Conservation (phyloP, 371 early-diverging fungal species). For the Umbelopsis sp. region DNA sequence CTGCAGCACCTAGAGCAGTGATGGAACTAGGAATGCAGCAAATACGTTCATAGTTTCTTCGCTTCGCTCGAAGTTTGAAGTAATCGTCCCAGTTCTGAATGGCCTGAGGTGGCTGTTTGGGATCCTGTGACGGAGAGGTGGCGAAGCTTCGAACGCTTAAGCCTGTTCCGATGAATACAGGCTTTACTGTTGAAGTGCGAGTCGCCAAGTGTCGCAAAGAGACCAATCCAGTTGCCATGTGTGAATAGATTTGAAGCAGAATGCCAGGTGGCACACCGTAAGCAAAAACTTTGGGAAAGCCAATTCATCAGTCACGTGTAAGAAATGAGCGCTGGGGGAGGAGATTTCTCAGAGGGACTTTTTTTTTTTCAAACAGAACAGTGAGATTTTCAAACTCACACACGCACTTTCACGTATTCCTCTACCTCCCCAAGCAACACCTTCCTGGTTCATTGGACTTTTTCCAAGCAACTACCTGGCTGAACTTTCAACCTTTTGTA, state of each 20-base stretch:
- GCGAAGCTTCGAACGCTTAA: neutral
- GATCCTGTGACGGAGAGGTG: neutral
- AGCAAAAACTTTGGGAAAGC: too few relatives aligned
- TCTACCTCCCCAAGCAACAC: neutral
- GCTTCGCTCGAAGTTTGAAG: slow-evolving; percentile 74
- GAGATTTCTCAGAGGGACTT: neutral
- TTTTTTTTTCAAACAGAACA: neutral
- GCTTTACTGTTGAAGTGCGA: slow-evolving; percentile 5
- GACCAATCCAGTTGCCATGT: slow-evolving; percentile 13
- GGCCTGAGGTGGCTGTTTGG: neutral
- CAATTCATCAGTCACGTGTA: slow-evolving; percentile 2
- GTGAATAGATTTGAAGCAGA: neutral
- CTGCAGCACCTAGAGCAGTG: slow-evolving; percentile 61
- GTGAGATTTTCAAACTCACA: neutral
- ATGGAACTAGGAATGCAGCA: slow-evolving; percentile 67
- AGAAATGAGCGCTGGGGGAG: too few relatives aligned
- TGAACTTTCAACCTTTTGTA: neutral
- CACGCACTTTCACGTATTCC: neutral
- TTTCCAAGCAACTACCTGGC: neutral
- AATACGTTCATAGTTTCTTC: slow-evolving; percentile 71
- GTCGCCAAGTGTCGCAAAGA: slow-evolving; percentile 16
- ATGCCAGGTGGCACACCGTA: too few relatives aligned
- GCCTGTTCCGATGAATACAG: neutral
- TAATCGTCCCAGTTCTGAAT: slow-evolving; percentile 73
- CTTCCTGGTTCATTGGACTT: neutral